Conservation (phyloP, 305 asterid species). For the Fraxinus albicans region DNA sequence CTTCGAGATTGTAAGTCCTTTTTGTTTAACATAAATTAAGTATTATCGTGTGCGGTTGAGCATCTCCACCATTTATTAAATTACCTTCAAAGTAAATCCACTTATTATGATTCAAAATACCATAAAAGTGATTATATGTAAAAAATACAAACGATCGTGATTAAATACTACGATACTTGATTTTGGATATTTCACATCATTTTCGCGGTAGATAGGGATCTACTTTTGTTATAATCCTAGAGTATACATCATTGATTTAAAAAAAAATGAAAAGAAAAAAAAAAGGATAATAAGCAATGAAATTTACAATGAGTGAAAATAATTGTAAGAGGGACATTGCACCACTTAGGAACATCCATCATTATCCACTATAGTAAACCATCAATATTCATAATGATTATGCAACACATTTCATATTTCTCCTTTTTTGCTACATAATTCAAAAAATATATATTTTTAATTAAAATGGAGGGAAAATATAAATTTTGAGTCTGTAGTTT, state of each 20-base stretch:
- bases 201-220: background rate
- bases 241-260: background rate
- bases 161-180: background rate
- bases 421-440: background rate
- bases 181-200: background rate
- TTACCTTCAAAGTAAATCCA: background rate
- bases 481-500: background rate
- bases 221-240: background rate
- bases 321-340: constrained; percentile 19
- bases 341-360: constrained; percentile 29
- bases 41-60: background rate
- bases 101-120: background rate
- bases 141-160: background rate
- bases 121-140: background rate
- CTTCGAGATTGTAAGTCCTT: background rate
- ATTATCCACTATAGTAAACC: constrained; percentile 32
- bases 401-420: background rate
- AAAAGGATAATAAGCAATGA: background rate
- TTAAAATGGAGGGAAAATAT: background rate
- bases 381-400: constrained; percentile 29
- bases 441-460: background rate
- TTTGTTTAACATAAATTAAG: background rate
- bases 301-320: background rate
- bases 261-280: background rate
- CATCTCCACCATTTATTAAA: background rate